These are phyloP conservation scores for Epichloe sylvatica DNA, from an alignment of 2,329 filamentous ascomycete genomes.

Conservation along the genomic window DNA sequence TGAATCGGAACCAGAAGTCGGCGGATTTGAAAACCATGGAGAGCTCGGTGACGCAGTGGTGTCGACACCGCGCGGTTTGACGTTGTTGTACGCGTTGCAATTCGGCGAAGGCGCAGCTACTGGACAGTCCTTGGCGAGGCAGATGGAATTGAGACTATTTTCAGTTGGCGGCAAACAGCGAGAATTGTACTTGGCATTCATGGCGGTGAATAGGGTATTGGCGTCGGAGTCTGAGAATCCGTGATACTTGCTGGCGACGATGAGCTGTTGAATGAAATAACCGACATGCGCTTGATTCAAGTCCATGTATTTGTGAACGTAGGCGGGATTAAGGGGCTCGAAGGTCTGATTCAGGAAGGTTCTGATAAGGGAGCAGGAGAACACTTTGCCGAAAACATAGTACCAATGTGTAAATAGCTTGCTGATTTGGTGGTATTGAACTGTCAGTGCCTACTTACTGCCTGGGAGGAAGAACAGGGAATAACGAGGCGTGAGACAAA, in stretches of 20 bases:
- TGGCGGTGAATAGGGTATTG: slow-evolving; percentile 8
- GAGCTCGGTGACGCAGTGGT: neutral
- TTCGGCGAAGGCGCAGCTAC: slow-evolving; percentile 13
- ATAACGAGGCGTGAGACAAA: neutral
- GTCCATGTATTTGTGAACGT: slow-evolving; percentile 21
- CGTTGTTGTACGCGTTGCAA: slow-evolving; percentile 14
- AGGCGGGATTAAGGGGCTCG: slow-evolving; percentile 12
- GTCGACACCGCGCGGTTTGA: slow-evolving; percentile 10
- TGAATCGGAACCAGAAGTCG: neutral
- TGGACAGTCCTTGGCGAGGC: slow-evolving; percentile 15
- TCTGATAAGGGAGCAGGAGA: slow-evolving; percentile 12
- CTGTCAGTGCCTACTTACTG: neutral
- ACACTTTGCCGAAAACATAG: slow-evolving; percentile 15
- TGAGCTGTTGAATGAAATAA: slow-evolving; percentile 19
- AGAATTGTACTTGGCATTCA: slow-evolving; percentile 17
- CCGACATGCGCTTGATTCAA: slow-evolving; percentile 16
- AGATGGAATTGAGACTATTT: slow-evolving; percentile 14
- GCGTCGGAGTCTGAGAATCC: slow-evolving; percentile 17
- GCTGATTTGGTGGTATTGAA: slow-evolving; percentile 5
- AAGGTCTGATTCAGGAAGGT: slow-evolving; percentile 9
- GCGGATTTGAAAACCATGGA: neutral
- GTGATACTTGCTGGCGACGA: slow-evolving; percentile 11
- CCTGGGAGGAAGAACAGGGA: neutral
- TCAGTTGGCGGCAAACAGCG: slow-evolving; percentile 13
- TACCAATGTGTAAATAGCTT: slow-evolving; percentile 18